These are phyloP conservation scores for Suillus decipiens DNA, from an alignment of 768 basidiomycete species.

Conservation along the genomic window DNA sequence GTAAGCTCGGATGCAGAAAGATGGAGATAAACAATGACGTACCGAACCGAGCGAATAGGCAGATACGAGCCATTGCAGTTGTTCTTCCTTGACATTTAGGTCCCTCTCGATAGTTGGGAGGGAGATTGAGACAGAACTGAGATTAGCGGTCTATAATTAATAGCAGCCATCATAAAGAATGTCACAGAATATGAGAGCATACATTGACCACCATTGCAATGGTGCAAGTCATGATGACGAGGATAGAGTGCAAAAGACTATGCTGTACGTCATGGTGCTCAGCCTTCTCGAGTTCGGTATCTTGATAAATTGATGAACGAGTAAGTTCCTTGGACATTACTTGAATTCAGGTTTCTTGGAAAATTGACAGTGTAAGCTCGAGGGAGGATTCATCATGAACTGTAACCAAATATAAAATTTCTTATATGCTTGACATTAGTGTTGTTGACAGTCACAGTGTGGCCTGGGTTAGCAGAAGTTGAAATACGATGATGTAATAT, in stretches of 20 bases:
- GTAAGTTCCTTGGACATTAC: slow-evolving; percentile 17
- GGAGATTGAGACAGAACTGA: slow-evolving; percentile 50
- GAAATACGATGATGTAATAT: no score
- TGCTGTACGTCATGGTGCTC: slow-evolving; percentile 8
- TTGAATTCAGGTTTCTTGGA: not conserved
- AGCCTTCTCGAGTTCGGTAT: slow-evolving; percentile 11
- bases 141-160: slow-evolving; percentile 28
- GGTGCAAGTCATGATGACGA: slow-evolving; percentile 40
- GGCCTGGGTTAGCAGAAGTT: no score
- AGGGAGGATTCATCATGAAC: not conserved
- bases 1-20: not conserved
- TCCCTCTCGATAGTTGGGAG: slow-evolving; percentile 53
- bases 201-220: slow-evolving; percentile 41
- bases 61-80: slow-evolving; percentile 67
- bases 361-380: not conserved
- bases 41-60: slow-evolving; percentile 71
- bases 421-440: no score
- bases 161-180: not conserved
- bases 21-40: slow-evolving; percentile 19
- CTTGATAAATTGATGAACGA: slow-evolving; percentile 6
- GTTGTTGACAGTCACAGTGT: no score
- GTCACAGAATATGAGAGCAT: slow-evolving; percentile 11
- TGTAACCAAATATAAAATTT: not conserved
- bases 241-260: slow-evolving; percentile 27
- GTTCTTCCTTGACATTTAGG: slow-evolving; percentile 49